Conservation (phyloP, 2,329 filamentous ascomycete species). For the Curvularia lunata region DNA sequence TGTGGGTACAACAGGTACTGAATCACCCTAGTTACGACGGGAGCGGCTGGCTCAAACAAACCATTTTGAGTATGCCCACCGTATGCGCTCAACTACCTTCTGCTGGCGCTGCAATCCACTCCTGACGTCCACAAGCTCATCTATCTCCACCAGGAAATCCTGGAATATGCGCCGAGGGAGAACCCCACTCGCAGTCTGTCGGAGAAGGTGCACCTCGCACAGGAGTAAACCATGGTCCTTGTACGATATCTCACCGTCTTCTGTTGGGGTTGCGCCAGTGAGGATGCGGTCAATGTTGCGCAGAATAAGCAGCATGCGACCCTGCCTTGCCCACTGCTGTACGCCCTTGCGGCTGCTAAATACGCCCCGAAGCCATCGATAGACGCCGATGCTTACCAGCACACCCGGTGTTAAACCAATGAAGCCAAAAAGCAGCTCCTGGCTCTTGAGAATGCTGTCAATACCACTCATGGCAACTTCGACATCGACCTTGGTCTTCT, state of each 20-base stretch:
- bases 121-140: conserved; percentile 80
- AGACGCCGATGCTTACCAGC: conserved; percentile 78
- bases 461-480: conserved; percentile 97
- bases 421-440: conserved; percentile 96
- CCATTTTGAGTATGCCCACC: conserved; percentile 90
- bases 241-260: conserved; percentile 80
- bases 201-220: conserved; percentile 85
- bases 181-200: conserved; percentile 69
- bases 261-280: conserved; percentile 60
- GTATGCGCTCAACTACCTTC: conserved; percentile 79
- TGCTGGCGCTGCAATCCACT: conserved; percentile 79
- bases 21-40: not conserved
- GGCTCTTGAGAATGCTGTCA: conserved; percentile 90
- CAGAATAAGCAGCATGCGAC: conserved; percentile 76
- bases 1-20: not conserved
- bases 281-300: conserved; percentile 82
- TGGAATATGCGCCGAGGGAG: conserved; percentile 77
- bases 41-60: conserved; percentile 36
- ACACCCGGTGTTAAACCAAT: conserved; percentile 91
- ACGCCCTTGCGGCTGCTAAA: conserved; percentile 75
- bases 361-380: conserved; percentile 72
- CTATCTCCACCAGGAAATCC: conserved; percentile 88
- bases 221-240: conserved; percentile 90
- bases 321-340: conserved; percentile 68
- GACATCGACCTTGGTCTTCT: conserved; percentile 98